phyloP scores from a whole-genome alignment of 1,284 basidiomycete genomes.

The Tilletia walkeri region DNA sequence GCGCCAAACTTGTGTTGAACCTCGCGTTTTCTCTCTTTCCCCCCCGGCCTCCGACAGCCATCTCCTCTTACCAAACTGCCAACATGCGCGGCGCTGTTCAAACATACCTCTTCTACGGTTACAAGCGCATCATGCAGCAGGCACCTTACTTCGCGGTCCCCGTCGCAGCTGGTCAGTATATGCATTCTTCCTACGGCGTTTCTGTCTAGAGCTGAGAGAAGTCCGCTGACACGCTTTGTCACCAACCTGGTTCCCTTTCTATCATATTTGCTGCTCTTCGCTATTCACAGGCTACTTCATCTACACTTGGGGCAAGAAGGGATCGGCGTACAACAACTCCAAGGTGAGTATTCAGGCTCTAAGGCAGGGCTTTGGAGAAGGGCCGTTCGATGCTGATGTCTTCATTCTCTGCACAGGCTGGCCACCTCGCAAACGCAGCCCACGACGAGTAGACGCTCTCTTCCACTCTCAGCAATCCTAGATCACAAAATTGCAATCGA shows the following conservation, averaged over 20 bases:
- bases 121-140: constrained; percentile 51
- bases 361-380: no score
- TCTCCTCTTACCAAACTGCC: constrained; percentile 53
- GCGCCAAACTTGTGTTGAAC: no score
- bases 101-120: constrained; percentile 52
- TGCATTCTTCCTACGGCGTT: neutral
- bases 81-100: constrained; percentile 50
- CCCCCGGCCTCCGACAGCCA: constrained; percentile 25
- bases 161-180: constrained; percentile 44
- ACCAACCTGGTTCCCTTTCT: neutral
- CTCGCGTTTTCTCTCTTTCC: neutral
- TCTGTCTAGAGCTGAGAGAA: neutral
- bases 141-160: constrained; percentile 53
- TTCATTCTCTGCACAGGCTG: constrained; percentile 20
- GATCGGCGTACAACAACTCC: constrained; percentile 52
- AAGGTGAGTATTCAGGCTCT: constrained; percentile 30
- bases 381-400: neutral
- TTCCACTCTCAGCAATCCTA: neutral
- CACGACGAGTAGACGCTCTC: constrained; percentile 36
- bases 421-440: constrained; percentile 41
- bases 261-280: neutral
- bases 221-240: neutral
- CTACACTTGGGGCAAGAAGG: constrained; percentile 50
- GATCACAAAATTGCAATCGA: constrained; percentile 9
- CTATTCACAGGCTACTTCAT: constrained; percentile 42